Percentiles rank a stretch among this genome's conserved stretches.
Conservation (phyloP, 1,284 basidiomycete species). For the Puccinia hordei region DNA sequence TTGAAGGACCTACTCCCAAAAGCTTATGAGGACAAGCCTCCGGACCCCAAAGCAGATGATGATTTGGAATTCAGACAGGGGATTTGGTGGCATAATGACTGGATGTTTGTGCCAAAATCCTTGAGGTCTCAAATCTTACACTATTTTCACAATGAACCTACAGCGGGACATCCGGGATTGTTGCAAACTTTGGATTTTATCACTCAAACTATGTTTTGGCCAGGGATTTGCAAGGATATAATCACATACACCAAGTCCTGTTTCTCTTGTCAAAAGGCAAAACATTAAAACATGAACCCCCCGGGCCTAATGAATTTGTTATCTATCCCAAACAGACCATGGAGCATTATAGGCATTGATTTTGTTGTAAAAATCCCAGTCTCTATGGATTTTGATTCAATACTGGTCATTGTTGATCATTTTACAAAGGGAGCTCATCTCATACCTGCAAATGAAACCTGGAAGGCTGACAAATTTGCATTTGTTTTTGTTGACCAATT, state of each 20-base stretch:
- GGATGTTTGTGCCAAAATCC: background rate
- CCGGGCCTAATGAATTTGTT: constrained; percentile 60
- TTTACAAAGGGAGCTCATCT: constrained; percentile 62
- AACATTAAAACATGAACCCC: background rate
- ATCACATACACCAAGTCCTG: background rate
- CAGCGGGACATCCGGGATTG: background rate
- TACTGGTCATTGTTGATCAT: constrained; percentile 60
- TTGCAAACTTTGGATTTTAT: background rate
- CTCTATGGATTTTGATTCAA: constrained; percentile 58
- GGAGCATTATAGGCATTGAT: constrained; percentile 62
- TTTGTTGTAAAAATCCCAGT: constrained; percentile 62
- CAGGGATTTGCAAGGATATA: background rate
- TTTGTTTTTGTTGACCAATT: background rate
- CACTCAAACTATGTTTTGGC: constrained; percentile 8
- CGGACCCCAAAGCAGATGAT: too few species aligned
- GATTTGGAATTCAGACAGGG: background rate
- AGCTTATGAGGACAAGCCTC: too few species aligned
- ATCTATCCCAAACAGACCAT: constrained; percentile 59
- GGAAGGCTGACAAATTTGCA: background rate
- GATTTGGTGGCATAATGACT: background rate
- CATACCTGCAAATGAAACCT: constrained; percentile 40
- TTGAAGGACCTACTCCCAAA: too few species aligned
- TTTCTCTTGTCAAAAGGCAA: constrained; percentile 16
- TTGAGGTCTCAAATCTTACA: background rate
- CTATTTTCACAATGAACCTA: background rate